phyloP scores from a whole-genome alignment of 2,329 filamentous ascomycete species.

The Phaeosphaeria sp. region DNA sequence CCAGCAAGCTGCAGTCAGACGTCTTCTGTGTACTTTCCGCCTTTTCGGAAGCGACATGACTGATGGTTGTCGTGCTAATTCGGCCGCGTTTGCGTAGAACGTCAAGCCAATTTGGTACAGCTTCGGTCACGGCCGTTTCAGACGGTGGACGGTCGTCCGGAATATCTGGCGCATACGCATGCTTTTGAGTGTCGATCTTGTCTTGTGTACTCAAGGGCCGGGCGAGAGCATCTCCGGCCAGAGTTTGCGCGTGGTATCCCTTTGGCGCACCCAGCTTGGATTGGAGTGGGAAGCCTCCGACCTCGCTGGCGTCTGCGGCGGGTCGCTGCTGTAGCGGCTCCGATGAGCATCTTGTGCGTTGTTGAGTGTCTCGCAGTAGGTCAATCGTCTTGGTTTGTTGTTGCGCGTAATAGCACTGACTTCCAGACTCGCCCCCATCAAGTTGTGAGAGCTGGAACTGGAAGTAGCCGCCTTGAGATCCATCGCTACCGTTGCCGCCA shows the following conservation, averaged over 20 bases:
- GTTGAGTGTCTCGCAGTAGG: not conserved
- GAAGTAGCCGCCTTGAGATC: conserved; percentile 32
- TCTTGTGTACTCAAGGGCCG: conserved; percentile 10
- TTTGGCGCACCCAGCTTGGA: conserved; percentile 24
- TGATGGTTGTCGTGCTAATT: not conserved
- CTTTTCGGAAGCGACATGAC: not conserved
- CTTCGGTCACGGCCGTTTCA: not conserved
- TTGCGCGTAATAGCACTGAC: conserved; percentile 3
- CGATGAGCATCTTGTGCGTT: conserved; percentile 6
- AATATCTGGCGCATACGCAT: not conserved
- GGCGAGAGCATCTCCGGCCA: conserved; percentile 46
- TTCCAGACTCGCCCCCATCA: conserved; percentile 14
- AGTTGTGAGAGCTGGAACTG: conserved; percentile 41
- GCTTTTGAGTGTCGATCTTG: not conserved
- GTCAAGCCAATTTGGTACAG: not conserved
- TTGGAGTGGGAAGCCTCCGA: conserved; percentile 9
- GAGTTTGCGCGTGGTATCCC: conserved; percentile 28
- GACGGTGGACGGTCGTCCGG: not conserved
- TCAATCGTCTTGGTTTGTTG: conserved; percentile 10
- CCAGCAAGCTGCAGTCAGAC: not conserved
- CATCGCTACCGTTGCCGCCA: conserved; percentile 15
- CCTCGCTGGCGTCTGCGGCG: conserved; percentile 4
- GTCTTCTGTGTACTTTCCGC: not conserved
- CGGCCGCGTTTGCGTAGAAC: not conserved
- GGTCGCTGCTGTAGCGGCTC: conserved; percentile 15